Base-by-base conservation (phyloP, 2,329 filamentous ascomycete genomes). In the Cordyceps javanica region DNA sequence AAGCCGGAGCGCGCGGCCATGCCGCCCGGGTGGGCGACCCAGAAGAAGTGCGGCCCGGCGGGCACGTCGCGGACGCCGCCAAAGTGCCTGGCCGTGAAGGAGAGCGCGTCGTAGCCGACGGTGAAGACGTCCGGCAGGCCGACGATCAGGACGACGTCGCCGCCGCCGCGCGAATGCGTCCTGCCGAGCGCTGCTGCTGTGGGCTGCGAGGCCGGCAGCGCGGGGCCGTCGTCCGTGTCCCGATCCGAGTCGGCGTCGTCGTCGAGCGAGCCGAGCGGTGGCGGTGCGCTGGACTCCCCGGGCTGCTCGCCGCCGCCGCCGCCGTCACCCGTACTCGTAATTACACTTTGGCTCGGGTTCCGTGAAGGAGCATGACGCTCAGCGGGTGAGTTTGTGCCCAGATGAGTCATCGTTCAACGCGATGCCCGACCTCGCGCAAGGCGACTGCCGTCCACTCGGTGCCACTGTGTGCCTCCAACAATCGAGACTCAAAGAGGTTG, bases 41-140 rank as follows among this genome's bases (percentile, higher is more conserved):
- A 87, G 58, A 86, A 72, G 59, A 87, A 79, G 65, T 87, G 84
- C 14, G 78, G 67, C 0, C 84, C 84, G 0, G 72, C 65, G 0
- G 82, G 81, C 26, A 87, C 72, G 56, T 82, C 74, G 23, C 76
- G 76, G 58, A 87, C 73, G 21, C 83, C 83, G 8, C 71, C 70
- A 62, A 85, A 81, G 23, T 75, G 68, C 41, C 69, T 71, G 5
- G 74, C 73, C 16, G 73, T 77, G 60, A 82, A 75, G 2, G 77
- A 77, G 46, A 78, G 66, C 2, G 75, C 71, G 63, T 85, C 82
- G 62, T 78, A 81, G 45, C 81, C 81, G 19, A 86, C 69, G 2
- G 75, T 79, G 58, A 80, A 79, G 38, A 73, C 68, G 1, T 74
- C 67, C 1, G 81, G 81, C 11, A 86, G 68, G 56, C 77, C 76